Percentiles rank a stretch among this genome's conserved stretches.
These are phyloP conservation scores for Potentilla sterilis DNA, from an alignment of 306 rosid genomes.

Conservation along the genomic window DNA sequence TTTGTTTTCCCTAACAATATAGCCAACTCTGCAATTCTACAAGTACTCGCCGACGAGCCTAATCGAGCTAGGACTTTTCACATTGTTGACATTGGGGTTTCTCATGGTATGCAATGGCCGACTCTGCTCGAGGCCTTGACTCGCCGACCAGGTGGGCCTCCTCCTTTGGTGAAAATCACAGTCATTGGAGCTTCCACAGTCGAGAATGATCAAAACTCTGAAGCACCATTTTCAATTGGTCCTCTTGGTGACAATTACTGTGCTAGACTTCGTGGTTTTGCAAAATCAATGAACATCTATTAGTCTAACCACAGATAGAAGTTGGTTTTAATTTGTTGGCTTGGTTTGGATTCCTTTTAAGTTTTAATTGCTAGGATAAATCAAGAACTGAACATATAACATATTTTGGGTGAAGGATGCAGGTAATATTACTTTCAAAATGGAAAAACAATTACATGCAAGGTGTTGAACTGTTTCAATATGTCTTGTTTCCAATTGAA, in stretches of 20 bases:
- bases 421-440: too few relatives aligned
- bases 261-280: conserved; percentile 62
- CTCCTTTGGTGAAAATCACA: conserved; percentile 72
- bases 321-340: neutral
- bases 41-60: conserved; percentile 54
- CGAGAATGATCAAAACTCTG: conserved; percentile 46
- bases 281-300: conserved; percentile 60
- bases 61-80: conserved; percentile 48
- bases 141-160: conserved; percentile 80
- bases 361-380: neutral
- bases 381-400: neutral
- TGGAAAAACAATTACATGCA: too few relatives aligned
- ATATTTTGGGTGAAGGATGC: neutral
- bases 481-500: neutral
- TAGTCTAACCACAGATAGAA: neutral
- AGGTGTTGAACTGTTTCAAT: neutral
- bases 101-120: conserved; percentile 96
- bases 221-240: conserved; percentile 60
- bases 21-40: conserved; percentile 80
- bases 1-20: conserved; percentile 79
- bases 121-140: conserved; percentile 79
- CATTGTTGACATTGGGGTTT: conserved; percentile 86
- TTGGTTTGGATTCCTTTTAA: neutral
- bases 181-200: conserved; percentile 48
- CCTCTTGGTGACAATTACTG: conserved; percentile 76